Evolutionary conservation across 148 eudicot genomes (phyloP), one percentile per base, ranked within the genome.

Genomic region (Chenopodium berlandieri): DNA sequence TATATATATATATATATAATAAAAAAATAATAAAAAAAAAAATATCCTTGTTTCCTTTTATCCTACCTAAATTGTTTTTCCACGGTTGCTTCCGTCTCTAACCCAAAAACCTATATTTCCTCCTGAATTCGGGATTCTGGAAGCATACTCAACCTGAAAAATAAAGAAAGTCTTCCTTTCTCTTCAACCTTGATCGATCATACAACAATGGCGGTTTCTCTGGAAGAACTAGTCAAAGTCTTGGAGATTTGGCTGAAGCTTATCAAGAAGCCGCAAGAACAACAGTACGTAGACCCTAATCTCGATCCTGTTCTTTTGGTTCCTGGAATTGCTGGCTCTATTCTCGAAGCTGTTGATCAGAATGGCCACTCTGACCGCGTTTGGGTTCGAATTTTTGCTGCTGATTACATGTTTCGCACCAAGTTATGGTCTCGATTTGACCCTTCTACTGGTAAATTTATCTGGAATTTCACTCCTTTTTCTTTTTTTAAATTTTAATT

Each of bases 291-390:
- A 5, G 92, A 94, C 83, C 91, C 99, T 12, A 86, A 89, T 32
- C 97, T 94, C 16, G 97, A 96, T 76, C 99, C 99, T 4, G 99
- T 96, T 60, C 93, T 96, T 0, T 81, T 96, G 66, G 94, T 96
- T 2, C 99, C 98, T 4, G 99, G 99, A 7, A 87, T 96, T 50
- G 99, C 99, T 48, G 99, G 99, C 25, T 94, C 99, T n/a, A 89
- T 96, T 23, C 90, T 96, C 56, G 88, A 96, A 25, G 94, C 98
- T 17, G 91, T 90, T 20, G 94, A 93, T 52, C 83, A 85, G 19
- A 23, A 82, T 2, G 99, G 97, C 17, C 76, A 79, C 7, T 86
- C 75, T 12, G 99, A 96, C 80, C 94, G 98, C 23, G 92, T 96
- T 16, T 96, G 99, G 99, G 92, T 96, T 80, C 92, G 99, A 62